A percentile compares a stretch with the other conserved stretches of the same genome.
These are phyloP conservation scores for Beauveria asiatica DNA, from an alignment of 2,329 filamentous ascomycete genomes.

Conservation along the genomic window DNA sequence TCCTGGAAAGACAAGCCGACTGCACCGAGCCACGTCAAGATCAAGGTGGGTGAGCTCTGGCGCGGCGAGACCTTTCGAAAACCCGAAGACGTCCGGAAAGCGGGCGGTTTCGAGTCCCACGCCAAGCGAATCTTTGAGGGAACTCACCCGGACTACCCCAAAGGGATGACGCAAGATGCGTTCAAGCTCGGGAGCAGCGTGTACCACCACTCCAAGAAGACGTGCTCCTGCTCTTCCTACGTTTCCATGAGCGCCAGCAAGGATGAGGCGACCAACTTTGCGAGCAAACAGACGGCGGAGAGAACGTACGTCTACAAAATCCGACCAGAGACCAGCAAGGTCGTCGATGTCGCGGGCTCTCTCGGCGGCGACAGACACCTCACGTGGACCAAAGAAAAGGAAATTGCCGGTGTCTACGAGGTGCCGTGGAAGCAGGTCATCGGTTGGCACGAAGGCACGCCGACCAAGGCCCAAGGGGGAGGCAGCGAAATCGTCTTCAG, in stretches of 20 bases:
- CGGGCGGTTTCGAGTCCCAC: background rate
- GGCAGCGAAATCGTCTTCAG: background rate
- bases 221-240: background rate
- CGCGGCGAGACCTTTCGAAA: background rate
- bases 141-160: background rate
- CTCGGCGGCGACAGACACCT: background rate
- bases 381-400: background rate
- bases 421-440: background rate
- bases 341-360: background rate
- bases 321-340: background rate
- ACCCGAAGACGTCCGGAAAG: background rate
- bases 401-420: background rate
- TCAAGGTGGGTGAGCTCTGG: background rate
- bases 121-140: background rate
- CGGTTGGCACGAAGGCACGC: background rate
- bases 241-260: background rate
- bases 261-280: background rate
- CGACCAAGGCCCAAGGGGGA: background rate
- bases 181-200: background rate
- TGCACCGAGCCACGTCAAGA: background rate
- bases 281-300: background rate
- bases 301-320: background rate
- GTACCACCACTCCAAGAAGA: background rate
- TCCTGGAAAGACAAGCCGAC: background rate
- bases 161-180: background rate